Evolutionary conservation across 23 red algal species (phyloP).

Genomic region (Gracilaria vermiculophylla): DNA sequence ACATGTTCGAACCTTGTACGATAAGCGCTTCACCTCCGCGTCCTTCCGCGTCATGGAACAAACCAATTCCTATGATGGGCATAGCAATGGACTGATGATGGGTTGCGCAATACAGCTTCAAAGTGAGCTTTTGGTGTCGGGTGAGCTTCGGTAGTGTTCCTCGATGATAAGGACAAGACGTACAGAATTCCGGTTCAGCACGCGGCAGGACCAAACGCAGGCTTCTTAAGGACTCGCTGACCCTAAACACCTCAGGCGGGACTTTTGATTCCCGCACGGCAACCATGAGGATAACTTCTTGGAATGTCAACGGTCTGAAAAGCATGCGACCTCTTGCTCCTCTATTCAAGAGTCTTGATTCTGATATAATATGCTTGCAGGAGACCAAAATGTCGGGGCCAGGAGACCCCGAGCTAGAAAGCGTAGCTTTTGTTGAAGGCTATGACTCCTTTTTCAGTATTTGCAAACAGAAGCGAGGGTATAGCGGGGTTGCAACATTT

Average conservation of each 20-base stretch:
- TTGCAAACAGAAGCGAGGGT: slow-evolving; percentile 47
- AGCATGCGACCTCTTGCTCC: slow-evolving; percentile 35
- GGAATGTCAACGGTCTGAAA: slow-evolving; percentile 59
- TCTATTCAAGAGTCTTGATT: slow-evolving; percentile 40
- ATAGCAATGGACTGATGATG: too few species aligned
- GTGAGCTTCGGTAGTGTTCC: too few species aligned
- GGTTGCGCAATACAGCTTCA: too few species aligned
- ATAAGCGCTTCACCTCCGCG: too few species aligned
- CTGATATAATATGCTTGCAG: slow-evolving; percentile 68
- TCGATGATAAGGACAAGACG: too few species aligned
- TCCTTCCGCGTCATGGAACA: too few species aligned
- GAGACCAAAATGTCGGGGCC: slow-evolving; percentile 54
- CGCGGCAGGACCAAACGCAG: too few species aligned
- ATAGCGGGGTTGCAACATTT: slow-evolving; percentile 62
- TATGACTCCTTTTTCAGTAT: slow-evolving; percentile 67
- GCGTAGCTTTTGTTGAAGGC: slow-evolving; percentile 38
- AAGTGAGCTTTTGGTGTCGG: too few species aligned
- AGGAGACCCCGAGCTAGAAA: slow-evolving; percentile 23
- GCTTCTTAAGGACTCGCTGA: too few species aligned
- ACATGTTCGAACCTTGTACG: too few species aligned
- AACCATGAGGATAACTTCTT: slow-evolving; percentile 48
- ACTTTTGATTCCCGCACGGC: neutral
- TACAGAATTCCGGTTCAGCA: too few species aligned
- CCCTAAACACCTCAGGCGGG: neutral
- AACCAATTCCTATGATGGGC: too few species aligned